Evolutionary conservation across 352 stramenopile genomes (phyloP).

Genomic region (Phytopythium vexans): DNA sequence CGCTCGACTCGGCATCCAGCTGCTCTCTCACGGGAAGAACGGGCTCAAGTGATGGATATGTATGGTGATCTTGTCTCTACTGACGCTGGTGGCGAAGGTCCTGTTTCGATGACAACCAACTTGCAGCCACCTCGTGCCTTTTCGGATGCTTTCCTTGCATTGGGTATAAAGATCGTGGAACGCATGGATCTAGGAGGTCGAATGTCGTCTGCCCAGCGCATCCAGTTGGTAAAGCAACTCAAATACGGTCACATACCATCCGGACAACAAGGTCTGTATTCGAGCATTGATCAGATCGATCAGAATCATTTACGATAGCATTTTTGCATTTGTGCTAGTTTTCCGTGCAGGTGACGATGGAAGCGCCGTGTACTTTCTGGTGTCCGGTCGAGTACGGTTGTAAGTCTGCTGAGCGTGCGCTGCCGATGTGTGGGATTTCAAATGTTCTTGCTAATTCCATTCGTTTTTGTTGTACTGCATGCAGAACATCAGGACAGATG

Average conservation of each 20-base stretch:
- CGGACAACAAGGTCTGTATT: conserved; percentile 9
- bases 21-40: background rate
- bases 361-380: conserved; percentile 6
- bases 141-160: background rate
- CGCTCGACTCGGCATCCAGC: background rate
- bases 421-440: too few relatives aligned
- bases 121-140: too few relatives aligned
- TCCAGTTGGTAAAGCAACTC: conserved; percentile 3
- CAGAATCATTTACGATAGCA: too few relatives aligned
- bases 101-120: too few relatives aligned
- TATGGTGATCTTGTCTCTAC: too few relatives aligned
- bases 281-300: too few relatives aligned
- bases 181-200: conserved; percentile 7
- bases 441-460: too few relatives aligned
- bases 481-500: too few relatives aligned
- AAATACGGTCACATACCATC: conserved; percentile 2
- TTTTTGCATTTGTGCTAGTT: too few relatives aligned
- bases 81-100: too few relatives aligned
- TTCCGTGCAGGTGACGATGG: conserved; percentile 9
- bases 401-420: conserved; percentile 9
- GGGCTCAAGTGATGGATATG: background rate
- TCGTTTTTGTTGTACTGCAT: too few relatives aligned
- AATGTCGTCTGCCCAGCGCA: conserved; percentile 6
- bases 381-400: conserved; percentile 12
- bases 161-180: conserved; percentile 6